Conservation (phyloP, 345 rosid genomes). For the Acer saccharum region DNA sequence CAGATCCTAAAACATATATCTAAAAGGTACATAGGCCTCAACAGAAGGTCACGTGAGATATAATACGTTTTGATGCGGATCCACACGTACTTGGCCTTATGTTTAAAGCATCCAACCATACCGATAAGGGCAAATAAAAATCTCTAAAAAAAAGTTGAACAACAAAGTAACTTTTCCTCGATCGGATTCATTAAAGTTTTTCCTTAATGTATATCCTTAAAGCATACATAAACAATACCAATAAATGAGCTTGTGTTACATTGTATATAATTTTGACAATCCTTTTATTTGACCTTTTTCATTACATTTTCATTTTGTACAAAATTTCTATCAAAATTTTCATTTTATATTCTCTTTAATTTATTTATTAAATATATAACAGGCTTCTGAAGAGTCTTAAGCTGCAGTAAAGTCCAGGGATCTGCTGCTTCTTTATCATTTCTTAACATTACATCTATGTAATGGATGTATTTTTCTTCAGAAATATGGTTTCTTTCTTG, state of each 20-base stretch:
- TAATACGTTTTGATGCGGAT: background rate
- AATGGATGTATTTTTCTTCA: constrained; percentile 12
- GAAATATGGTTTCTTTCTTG: background rate
- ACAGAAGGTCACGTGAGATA: background rate
- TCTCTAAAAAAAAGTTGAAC: background rate
- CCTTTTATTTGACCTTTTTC: too few relatives aligned
- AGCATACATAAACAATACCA: background rate
- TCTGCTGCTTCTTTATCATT: background rate
- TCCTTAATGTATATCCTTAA: background rate
- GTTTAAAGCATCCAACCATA: background rate
- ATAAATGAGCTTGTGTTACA: too few relatives aligned
- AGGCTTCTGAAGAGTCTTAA: constrained; percentile 30
- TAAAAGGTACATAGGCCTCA: too few relatives aligned
- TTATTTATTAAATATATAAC: background rate
- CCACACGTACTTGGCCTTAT: background rate
- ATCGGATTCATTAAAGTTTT: background rate
- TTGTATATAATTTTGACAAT: too few relatives aligned
- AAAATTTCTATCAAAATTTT: background rate
- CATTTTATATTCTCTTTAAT: background rate
- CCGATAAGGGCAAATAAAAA: too few relatives aligned
- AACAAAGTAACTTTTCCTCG: too few relatives aligned
- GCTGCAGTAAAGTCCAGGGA: constrained; percentile 24
- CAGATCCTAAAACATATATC: too few relatives aligned
- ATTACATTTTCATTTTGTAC: background rate
- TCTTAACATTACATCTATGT: background rate